Percentiles rank a stretch among this genome's conserved stretches.
Conservation (phyloP, 441 rosid genomes). For the Corymbia calophylla region DNA sequence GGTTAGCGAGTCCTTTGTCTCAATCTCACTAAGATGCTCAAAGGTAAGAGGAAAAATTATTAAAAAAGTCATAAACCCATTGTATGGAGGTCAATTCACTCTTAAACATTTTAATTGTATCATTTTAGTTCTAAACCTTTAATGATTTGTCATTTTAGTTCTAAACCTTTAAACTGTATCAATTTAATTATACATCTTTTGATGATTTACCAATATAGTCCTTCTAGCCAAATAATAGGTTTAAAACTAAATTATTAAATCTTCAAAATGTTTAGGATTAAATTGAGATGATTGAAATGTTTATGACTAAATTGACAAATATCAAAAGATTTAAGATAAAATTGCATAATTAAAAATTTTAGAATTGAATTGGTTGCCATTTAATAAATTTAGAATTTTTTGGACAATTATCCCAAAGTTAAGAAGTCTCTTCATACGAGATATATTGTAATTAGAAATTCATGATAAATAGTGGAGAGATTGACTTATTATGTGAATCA, state of each 20-base stretch:
- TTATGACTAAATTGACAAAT: not conserved
- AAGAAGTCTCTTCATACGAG: not conserved
- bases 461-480: not conserved
- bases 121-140: not conserved
- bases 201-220: not conserved
- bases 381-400: too few species aligned
- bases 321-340: too few species aligned
- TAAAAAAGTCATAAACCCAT: not conserved
- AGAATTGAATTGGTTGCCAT: too few species aligned
- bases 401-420: too few species aligned
- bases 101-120: too few species aligned
- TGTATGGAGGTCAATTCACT: accelerated
- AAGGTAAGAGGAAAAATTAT: not conserved
- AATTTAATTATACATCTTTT: too few species aligned
- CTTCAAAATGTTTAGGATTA: not conserved
- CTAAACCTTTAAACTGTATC: not conserved
- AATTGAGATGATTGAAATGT: too few species aligned
- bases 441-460: not conserved
- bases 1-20: too few species aligned
- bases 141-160: too few species aligned
- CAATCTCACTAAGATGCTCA: not conserved
- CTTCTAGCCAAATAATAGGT: not conserved
- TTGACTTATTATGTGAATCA: not conserved
- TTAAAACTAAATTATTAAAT: not conserved
- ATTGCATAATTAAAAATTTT: too few species aligned